A percentile compares a stretch with the other conserved stretches of the same genome.
phyloP scores from a whole-genome alignment of 2,329 filamentous ascomycete species.

The Aspergillus quadricinctus region DNA sequence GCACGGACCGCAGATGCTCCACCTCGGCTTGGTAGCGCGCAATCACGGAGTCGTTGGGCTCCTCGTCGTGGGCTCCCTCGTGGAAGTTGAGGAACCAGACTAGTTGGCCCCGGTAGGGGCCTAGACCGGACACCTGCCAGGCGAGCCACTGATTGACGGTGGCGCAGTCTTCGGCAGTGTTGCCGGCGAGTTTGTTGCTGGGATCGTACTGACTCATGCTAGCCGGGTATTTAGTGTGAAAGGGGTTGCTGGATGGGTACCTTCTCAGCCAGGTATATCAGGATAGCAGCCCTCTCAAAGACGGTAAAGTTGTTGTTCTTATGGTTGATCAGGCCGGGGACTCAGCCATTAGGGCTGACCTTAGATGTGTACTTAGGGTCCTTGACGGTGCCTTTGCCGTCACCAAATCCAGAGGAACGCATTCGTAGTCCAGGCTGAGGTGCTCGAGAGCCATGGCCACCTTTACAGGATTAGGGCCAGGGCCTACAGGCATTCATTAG shows the following conservation, averaged over 20 bases:
- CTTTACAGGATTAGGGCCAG: neutral
- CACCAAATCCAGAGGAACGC: neutral
- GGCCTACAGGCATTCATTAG: neutral
- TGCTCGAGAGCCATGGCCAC: neutral
- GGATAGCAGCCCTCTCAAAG: neutral
- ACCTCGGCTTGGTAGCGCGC: conserved; percentile 7
- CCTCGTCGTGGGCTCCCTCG: conserved; percentile 6
- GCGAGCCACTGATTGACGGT: conserved; percentile 7
- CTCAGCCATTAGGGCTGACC: neutral
- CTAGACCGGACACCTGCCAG: conserved; percentile 8
- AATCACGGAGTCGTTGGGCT: conserved; percentile 3
- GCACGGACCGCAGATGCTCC: conserved; percentile 5
- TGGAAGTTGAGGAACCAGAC: conserved; percentile 8
- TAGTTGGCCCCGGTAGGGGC: conserved; percentile 7
- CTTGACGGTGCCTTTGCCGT: neutral
- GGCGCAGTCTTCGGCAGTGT: conserved; percentile 3
- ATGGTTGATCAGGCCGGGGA: neutral
- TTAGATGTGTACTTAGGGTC: neutral
- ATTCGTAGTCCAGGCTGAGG: neutral
- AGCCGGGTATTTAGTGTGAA: neutral
- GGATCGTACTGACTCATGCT: neutral
- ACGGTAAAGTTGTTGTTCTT: neutral
- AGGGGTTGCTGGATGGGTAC: neutral
- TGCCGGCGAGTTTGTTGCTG: conserved; percentile 3
- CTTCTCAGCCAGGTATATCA: neutral